Evolutionary conservation across 257 asterid genomes (phyloP).

Genomic region (Cordia subcordata): DNA sequence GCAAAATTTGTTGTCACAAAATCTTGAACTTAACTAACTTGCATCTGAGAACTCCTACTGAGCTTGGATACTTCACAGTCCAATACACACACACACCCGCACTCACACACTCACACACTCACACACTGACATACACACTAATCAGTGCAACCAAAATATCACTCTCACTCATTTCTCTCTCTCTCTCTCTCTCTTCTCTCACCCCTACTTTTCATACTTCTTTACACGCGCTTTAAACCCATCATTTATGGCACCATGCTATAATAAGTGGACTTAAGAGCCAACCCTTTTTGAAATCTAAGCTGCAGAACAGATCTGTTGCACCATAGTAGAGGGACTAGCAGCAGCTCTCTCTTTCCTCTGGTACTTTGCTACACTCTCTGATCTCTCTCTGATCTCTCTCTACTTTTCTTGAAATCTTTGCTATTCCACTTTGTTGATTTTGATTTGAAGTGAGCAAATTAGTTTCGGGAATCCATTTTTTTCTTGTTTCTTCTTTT

Average conservation of each 20-base stretch:
- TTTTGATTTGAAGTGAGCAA: neutral
- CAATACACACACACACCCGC: neutral
- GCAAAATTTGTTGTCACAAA: no score
- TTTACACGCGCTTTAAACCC: neutral
- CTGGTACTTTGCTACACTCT: neutral
- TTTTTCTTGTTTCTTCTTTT: neutral
- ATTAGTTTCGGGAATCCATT: neutral
- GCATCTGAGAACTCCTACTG: neutral
- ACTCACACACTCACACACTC: neutral
- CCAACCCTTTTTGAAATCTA: neutral
- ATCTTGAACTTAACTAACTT: neutral
- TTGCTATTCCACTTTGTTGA: neutral
- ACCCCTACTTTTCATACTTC: no score
- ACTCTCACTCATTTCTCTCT: no score
- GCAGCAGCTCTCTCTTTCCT: neutral
- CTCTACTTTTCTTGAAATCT: neutral
- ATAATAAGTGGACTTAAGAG: neutral
- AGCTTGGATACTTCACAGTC: no score
- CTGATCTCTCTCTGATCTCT: neutral
- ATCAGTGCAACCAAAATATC: no score
- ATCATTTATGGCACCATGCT: neutral
- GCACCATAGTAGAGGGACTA: no score
- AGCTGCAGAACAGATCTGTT: neutral
- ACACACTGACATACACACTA: no score
- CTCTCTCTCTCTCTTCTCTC: neutral